Evolutionary conservation across 805 yeast genomes (phyloP), one percentile per base, ranked within the genome.

Genomic region (Cyberlindnera euphorbiae): DNA sequence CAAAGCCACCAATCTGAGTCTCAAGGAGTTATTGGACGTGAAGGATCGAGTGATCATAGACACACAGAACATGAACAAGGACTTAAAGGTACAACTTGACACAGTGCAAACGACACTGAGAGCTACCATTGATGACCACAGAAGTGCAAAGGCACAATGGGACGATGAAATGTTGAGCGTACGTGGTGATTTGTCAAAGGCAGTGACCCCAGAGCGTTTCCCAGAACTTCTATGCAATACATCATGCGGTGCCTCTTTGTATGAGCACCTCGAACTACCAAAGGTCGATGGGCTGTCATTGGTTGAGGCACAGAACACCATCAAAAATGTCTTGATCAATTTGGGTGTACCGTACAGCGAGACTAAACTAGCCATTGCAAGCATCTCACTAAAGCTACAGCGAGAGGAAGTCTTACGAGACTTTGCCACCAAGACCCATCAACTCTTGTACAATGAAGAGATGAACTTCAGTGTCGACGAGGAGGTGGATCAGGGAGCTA

Each of bases 361-460:
- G 28, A 39, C 60, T 8, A 45, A 50, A 23, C 38, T 47, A 24
- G 43, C 41, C 24, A 42, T 64, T 8, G 55, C 62, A 4, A 33
- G 49, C 11, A 48, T 62, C 9, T 56, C 46, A 2, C 45, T 48
- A 3, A 41, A 48, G 12, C 38, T 60, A 13, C 49, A 55, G 23
- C 59, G 53, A 22, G 56, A 59, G 29, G 49, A 49, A 6, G 38
- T 57, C 5, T 49, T 58, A 14, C 45, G 44, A 7, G 52, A 53
- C 17, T 64, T 64, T 46, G 60, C 58, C 23, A 51, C 57, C 18
- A 52, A 55, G 33, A 37, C 60, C 6, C 60, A 61, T 35, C 45
- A 33, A 22, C 55, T 59, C 28, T 31, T 63, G n/a, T 59, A 55
- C 32, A 42, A 51, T 8, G 53, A 56, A 23, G 50, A 52, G 13